phyloP scores from a whole-genome alignment of 208 protist genomes.

The Wallacemonas rigidus region DNA sequence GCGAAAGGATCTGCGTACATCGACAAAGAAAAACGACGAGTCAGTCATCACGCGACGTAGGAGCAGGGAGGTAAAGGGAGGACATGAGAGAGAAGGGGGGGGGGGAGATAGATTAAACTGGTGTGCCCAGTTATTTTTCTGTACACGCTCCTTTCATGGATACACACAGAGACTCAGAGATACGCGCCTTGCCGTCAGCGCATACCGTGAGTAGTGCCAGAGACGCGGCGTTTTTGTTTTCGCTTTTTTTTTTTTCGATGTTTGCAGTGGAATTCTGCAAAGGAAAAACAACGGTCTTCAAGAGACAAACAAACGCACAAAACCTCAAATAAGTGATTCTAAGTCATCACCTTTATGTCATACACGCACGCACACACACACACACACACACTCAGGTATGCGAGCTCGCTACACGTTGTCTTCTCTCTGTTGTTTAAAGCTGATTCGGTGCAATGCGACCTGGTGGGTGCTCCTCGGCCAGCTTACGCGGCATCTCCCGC shows the following conservation, averaged over 20 bases:
- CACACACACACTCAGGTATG: too few species aligned
- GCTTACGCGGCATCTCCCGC: conserved; percentile 59
- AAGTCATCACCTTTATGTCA: too few species aligned
- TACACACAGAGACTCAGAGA: too few species aligned
- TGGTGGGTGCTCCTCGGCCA: conserved; percentile 67
- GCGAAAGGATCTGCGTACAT: conserved; percentile 10
- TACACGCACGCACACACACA: too few species aligned
- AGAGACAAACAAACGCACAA: conserved; percentile 9
- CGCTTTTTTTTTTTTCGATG: neutral
- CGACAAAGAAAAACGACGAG: neutral
- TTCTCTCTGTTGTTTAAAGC: conserved; percentile 27
- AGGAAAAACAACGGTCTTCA: conserved; percentile 1
- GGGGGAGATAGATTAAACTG: too few species aligned
- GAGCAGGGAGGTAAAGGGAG: neutral
- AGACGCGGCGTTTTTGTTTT: neutral
- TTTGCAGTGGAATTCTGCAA: neutral
- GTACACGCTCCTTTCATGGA: too few species aligned
- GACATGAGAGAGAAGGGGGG: conserved; percentile 4
- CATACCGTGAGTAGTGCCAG: too few species aligned
- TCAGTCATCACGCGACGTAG: neutral
- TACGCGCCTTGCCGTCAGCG: too few species aligned
- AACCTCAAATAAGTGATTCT: neutral
- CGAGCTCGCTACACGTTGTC: too few species aligned
- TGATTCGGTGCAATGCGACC: conserved; percentile 63
- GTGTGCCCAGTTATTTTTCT: too few species aligned